Evolutionary conservation across 2,329 filamentous ascomycete species (phyloP).

Genomic region (Acrodontium crateriforme): DNA sequence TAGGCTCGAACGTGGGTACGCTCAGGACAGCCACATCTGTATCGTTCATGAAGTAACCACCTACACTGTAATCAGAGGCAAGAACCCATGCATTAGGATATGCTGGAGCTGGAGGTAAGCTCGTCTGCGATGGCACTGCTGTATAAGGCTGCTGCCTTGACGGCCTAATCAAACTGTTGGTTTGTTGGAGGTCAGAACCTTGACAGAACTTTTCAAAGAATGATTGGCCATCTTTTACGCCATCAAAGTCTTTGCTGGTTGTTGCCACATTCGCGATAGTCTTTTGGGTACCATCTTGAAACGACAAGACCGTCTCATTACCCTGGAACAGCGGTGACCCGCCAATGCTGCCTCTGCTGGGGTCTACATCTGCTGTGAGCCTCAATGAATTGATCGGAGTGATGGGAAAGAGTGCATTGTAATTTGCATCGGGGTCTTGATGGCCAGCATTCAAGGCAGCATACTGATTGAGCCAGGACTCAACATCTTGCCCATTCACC

Average conservation of each 20-base stretch:
- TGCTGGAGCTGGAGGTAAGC: too few relatives aligned
- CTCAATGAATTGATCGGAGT: too few relatives aligned
- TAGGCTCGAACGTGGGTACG: constrained; percentile 27
- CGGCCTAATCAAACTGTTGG: too few relatives aligned
- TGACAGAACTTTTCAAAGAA: constrained; percentile 30
- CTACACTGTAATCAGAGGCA: constrained; percentile 18
- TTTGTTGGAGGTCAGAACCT: too few relatives aligned
- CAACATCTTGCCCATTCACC: constrained; percentile 25
- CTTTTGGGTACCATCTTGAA: constrained; percentile 22
- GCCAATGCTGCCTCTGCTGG: too few relatives aligned
- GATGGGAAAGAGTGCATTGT: constrained; percentile 26
- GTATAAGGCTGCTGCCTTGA: too few relatives aligned
- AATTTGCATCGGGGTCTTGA: constrained; percentile 28
- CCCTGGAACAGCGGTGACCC: too few relatives aligned
- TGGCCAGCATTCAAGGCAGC: constrained; percentile 18
- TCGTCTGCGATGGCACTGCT: too few relatives aligned
- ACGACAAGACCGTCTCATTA: constrained; percentile 10
- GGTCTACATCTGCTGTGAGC: too few relatives aligned
- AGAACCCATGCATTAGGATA: too few relatives aligned
- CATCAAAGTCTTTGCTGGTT: constrained; percentile 18
- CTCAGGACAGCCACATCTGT: constrained; percentile 35
- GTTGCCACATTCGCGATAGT: constrained; percentile 19
- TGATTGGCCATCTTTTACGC: constrained; percentile 24
- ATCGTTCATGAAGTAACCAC: constrained; percentile 33
- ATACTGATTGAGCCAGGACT: constrained; percentile 21